Conservation (phyloP, 139 green algal genomes). For the Ulvella scutata region DNA sequence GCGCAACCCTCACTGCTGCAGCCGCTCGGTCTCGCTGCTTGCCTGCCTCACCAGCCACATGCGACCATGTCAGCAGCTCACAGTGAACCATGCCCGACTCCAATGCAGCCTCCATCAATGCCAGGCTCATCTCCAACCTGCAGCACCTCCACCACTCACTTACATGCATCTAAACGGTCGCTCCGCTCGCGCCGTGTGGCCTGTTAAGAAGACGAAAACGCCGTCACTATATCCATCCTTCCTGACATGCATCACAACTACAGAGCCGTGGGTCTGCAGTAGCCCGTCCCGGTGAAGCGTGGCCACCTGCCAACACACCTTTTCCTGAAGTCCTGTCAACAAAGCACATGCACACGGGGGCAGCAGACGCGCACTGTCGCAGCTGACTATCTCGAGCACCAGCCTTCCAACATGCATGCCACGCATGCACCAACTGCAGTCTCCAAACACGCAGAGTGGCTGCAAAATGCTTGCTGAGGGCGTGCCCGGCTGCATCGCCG, state of each 20-base stretch:
- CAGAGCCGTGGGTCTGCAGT: neutral
- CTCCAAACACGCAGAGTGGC: neutral
- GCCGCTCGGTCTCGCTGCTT: neutral
- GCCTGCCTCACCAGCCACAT: neutral
- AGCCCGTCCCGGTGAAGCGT: neutral
- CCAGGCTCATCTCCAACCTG: conserved; percentile 2
- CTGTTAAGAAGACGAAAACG: too few species aligned
- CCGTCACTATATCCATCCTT: too few species aligned
- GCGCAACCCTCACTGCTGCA: neutral
- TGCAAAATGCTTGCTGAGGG: neutral
- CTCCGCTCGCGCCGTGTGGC: too few species aligned
- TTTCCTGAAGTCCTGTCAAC: too few species aligned
- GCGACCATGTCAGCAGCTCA: neutral
- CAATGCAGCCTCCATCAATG: neutral
- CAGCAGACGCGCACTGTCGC: neutral
- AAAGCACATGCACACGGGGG: neutral
- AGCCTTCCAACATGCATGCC: neutral
- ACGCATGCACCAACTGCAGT: neutral
- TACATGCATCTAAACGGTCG: too few species aligned
- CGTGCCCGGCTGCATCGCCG: neutral
- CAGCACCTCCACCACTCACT: neutral
- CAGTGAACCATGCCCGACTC: neutral
- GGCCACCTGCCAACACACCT: neutral
- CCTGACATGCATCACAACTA: too few species aligned
- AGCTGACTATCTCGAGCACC: neutral